A percentile compares a stretch with the other conserved stretches of the same genome.
Conservation (phyloP, 2,329 filamentous ascomycete species). For the Chrysoporthe cubensis region DNA sequence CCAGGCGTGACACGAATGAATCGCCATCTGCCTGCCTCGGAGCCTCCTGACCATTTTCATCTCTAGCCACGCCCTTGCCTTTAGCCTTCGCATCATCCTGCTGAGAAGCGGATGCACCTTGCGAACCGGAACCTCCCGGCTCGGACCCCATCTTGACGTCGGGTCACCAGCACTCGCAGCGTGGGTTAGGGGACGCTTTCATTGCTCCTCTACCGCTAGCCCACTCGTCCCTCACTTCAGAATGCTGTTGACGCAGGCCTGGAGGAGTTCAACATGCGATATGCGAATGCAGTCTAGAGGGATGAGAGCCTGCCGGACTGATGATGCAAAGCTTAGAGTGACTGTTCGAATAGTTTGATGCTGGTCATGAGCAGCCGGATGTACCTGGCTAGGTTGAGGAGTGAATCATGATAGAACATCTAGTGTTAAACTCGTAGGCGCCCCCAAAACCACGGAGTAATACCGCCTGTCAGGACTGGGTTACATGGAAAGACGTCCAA, state of each 20-base stretch:
- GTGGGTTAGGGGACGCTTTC: background rate
- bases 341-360: background rate
- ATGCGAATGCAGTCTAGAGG: background rate
- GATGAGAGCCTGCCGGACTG: background rate
- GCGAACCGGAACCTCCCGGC: background rate
- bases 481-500: background rate
- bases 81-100: slow-evolving; percentile 20
- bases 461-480: slow-evolving; percentile 3
- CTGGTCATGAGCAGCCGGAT: background rate
- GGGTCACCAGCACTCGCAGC: background rate
- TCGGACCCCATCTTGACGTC: slow-evolving; percentile 15
- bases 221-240: background rate
- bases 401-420: background rate
- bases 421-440: background rate
- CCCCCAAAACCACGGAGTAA: background rate
- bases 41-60: slow-evolving; percentile 8
- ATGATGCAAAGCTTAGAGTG: background rate
- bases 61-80: slow-evolving; percentile 22
- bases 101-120: background rate
- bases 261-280: background rate
- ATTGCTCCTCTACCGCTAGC: background rate
- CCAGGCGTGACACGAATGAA: slow-evolving; percentile 31
- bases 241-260: background rate
- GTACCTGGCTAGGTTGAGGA: background rate
- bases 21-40: slow-evolving; percentile 14